Evolutionary conservation across 352 stramenopile genomes (phyloP), one percentile per base, ranked within the genome.

Genomic region (Globisporangium nagaii): DNA sequence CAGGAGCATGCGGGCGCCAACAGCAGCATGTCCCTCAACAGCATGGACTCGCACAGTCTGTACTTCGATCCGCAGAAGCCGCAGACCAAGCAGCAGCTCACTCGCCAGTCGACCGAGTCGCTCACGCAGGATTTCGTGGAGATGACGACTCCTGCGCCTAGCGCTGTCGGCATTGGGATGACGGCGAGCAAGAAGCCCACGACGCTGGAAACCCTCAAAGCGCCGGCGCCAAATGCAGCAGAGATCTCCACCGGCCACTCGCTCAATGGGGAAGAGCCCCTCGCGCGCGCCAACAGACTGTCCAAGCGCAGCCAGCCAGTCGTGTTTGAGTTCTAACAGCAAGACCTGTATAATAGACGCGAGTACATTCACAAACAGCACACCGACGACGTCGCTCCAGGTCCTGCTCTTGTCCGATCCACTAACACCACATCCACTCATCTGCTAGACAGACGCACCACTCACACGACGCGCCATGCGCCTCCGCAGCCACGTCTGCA

Each of bases 401-500:
- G 17, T 42, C 5, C 36, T 24, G 36, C 9, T 24, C 36, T 42
- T 42, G n/a, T 15, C 9, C 9, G n/a, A 20, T 15, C 36, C 13
- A 27, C n/a, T n/a, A 31, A 37, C 27, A 37, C 27, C n/a, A 12
- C 13, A 25, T 51, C 4, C 25, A 36, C 19, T 30, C 15, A 40
- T 24, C 36, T 22, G 19, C n/a, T 24, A 17, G 19, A 43, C n/a
- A 43, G 13, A 9, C n/a, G 1, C 37, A 17, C 25, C 27, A 50
- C 27, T 0, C 34, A 13, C 36, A 20, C 24, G 41, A 39, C 57
- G 59, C 15, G 15, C 53, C 7, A 35, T n/a, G n/a, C 48, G 47
- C 2, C 53, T 53, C 12, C 34, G 43, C 36, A 73, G 54, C 65
- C 65, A 76, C 19, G 43, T 58, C 11, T 62, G 37, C 27, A 78